Percentiles rank a stretch among this genome's conserved stretches.
Evolutionary conservation across 1,139 yeast genomes (phyloP).

Genomic region (Geotrichum australiense): DNA sequence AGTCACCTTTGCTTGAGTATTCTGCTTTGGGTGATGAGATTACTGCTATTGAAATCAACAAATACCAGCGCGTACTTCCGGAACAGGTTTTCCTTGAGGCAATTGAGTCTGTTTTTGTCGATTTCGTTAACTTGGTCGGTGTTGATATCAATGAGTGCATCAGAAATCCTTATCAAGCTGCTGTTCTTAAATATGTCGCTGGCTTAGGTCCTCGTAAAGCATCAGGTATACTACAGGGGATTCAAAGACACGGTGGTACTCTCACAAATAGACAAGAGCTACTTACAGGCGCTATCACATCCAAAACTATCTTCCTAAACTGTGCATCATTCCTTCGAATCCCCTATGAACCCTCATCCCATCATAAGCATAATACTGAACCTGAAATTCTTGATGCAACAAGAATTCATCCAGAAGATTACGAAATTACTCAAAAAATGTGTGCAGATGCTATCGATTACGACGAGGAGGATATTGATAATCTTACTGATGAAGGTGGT

Average conservation of each 20-base stretch:
- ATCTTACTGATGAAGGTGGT: conserved; percentile 70
- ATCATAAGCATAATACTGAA: conserved; percentile 50
- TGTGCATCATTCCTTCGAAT: conserved; percentile 86
- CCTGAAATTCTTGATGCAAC: conserved; percentile 88
- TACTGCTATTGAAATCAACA: conserved; percentile 63
- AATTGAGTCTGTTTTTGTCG: conserved; percentile 78
- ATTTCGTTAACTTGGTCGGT: conserved; percentile 84
- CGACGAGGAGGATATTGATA: conserved; percentile 89
- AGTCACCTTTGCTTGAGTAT: conserved; percentile 85
- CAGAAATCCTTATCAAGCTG: conserved; percentile 63
- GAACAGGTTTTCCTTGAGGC: conserved; percentile 59
- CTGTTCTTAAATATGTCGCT: conserved; percentile 65
- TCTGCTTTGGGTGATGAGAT: conserved; percentile 72
- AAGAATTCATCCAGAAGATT: conserved; percentile 96
- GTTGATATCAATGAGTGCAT: conserved; percentile 89
- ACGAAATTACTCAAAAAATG: conserved; percentile 90
- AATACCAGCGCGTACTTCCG: conserved; percentile 66
- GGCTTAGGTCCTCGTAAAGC: conserved; percentile 98
- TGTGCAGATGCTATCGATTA: conserved; percentile 96
- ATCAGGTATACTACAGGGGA: conserved; percentile 72
- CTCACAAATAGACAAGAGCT: conserved; percentile 67
- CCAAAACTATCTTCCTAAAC: conserved; percentile 78
- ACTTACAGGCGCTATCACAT: conserved; percentile 70
- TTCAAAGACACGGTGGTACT: conserved; percentile 66
- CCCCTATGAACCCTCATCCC: conserved; percentile 52